Percentiles rank a stretch among this genome's conserved stretches.
phyloP scores from a whole-genome alignment of 2,329 filamentous ascomycete species.

The Ascochyta koolunga region DNA sequence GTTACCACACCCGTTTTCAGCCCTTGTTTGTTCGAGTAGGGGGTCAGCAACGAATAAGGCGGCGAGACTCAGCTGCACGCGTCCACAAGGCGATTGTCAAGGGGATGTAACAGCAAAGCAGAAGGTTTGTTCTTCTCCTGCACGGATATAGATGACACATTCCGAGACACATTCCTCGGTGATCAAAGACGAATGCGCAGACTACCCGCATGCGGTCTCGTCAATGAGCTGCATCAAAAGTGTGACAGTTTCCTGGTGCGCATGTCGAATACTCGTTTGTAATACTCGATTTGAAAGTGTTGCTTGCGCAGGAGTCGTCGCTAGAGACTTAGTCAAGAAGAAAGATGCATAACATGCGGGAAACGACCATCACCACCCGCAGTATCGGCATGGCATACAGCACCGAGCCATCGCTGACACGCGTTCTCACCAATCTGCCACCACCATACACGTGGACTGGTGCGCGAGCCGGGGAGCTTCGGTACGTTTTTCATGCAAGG shows the following conservation, averaged over 20 bases:
- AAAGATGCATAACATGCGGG: slow-evolving; percentile 9
- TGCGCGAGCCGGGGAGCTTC: slow-evolving; percentile 22
- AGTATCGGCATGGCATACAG: slow-evolving; percentile 19
- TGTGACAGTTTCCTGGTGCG: not conserved
- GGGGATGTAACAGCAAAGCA: slow-evolving; percentile 1
- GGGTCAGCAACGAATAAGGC: slow-evolving; percentile 23
- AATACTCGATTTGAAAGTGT: not conserved
- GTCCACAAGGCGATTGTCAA: slow-evolving; percentile 26
- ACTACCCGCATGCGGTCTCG: slow-evolving; percentile 19
- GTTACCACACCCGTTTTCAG: slow-evolving; percentile 5
- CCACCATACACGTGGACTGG: slow-evolving; percentile 40
- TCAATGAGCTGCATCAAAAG: slow-evolving; percentile 7
- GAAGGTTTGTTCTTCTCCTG: slow-evolving; percentile 19
- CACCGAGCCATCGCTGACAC: slow-evolving; percentile 12
- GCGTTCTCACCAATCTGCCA: slow-evolving; percentile 36
- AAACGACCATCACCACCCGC: slow-evolving; percentile 20
- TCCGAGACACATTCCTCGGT: slow-evolving; percentile 29
- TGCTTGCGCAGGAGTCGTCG: not conserved
- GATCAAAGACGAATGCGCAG: slow-evolving; percentile 15
- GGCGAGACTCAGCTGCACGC: slow-evolving; percentile 23
- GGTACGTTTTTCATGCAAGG: slow-evolving; percentile 26
- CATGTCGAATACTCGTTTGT: slow-evolving; percentile 4
- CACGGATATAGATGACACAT: slow-evolving; percentile 25
- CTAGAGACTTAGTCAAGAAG: not conserved
- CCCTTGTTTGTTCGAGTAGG: slow-evolving; percentile 6